Evolutionary conservation across 257 asterid species (phyloP).

Genomic region (Henckelia pumila): DNA sequence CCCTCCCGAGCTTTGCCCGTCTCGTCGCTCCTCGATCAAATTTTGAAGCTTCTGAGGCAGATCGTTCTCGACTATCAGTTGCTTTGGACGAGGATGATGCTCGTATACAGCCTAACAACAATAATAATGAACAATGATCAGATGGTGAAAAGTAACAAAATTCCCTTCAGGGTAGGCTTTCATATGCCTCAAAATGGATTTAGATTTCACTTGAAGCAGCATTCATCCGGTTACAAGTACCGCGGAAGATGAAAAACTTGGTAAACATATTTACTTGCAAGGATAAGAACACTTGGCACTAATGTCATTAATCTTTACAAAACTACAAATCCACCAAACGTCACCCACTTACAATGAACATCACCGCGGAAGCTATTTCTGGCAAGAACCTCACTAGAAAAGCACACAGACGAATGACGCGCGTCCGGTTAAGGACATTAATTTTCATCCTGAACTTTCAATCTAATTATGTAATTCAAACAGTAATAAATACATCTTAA

Average conservation of each 20-base stretch:
- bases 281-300: neutral
- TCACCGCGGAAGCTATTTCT: neutral
- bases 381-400: neutral
- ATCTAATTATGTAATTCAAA: neutral
- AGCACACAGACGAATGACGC: neutral
- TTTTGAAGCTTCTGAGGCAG: conserved; percentile 85
- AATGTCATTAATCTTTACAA: neutral
- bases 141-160: no score
- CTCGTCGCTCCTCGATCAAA: conserved; percentile 94
- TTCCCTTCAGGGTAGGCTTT: no score
- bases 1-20: conserved; percentile 94
- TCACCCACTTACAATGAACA: neutral
- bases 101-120: conserved; percentile 81
- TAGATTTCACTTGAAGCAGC: neutral
- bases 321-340: neutral
- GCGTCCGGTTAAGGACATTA: neutral
- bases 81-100: conserved; percentile 98
- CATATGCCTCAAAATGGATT: neutral
- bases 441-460: neutral
- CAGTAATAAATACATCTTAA: neutral
- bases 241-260: neutral
- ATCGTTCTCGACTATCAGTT: conserved; percentile 90
- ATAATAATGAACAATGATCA: no score
- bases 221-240: neutral
- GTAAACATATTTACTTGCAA: neutral